Base-by-base conservation (phyloP, 2,329 filamentous ascomycete genomes). In the Botrytis byssoidea region DNA sequence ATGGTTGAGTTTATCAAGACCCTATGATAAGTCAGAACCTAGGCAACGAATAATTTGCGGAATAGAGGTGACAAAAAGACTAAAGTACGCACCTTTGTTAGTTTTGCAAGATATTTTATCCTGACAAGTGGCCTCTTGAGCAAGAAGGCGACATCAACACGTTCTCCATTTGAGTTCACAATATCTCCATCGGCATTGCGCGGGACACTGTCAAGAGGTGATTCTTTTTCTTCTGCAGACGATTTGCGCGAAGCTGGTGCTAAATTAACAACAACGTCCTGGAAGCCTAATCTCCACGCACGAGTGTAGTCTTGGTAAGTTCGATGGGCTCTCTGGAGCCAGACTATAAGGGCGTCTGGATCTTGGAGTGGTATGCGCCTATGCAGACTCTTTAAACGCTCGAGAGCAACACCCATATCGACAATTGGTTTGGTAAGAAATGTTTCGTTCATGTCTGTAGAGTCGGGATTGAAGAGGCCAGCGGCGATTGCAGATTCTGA, bases 181-280 rank as follows among this genome's bases (percentile, higher is more conserved):
- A 93, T 85, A 77, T 92, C 90, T 35, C 92, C 91, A 72, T 91
- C 85, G 73, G 88, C 87, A 71, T 91, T 91, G 71, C 84, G 86
- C 75, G 88, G 89, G 83, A 88, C 84, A 2, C 87, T 88, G 75
- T 88, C 85, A 70, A 91, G 80, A 2, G 90, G 83, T 2, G 88
- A 89, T 76, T 90, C 86, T 25, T 32, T 69, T 12, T 69, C 64
- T 57, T 89, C 86, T 66, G 91, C 89, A 48, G 91, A 89, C 2
- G 82, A 79, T 1, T 78, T 79, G 25, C 83, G 84, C 2, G 84
- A 83, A 7, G 90, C 88, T 12, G 94, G 93, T 1, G 94, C 94
- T 48, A 98, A 89, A 80, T 97, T 98, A 78, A 99, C 93, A 68
- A 98, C 90, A 32, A 99, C 90, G 81, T 97, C 95, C 79, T 97